Conservation (phyloP, 2,329 filamentous ascomycete species). For the Bimuria novae-zelandiae region DNA sequence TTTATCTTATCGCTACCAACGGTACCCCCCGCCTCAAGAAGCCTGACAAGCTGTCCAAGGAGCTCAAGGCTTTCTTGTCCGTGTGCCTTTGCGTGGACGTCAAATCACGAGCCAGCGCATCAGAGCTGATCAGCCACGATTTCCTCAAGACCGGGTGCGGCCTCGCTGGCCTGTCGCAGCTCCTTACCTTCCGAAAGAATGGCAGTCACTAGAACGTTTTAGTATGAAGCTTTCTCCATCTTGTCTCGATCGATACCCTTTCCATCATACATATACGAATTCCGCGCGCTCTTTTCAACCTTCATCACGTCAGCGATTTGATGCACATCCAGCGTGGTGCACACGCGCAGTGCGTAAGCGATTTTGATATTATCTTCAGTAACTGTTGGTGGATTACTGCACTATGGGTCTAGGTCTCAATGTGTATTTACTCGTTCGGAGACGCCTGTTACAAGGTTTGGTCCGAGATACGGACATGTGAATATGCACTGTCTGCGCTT, state of each 20-base stretch:
- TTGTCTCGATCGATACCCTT: constrained; percentile 39
- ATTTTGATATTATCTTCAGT: constrained; percentile 2
- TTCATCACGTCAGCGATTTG: background rate
- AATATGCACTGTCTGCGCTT: background rate
- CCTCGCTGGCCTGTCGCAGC: constrained; percentile 78
- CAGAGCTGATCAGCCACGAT: constrained; percentile 87
- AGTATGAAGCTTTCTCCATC: constrained; percentile 8
- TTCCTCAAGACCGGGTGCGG: constrained; percentile 93
- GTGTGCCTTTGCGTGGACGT: constrained; percentile 97
- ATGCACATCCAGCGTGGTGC: background rate
- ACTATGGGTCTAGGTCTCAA: background rate
- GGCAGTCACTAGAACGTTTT: constrained; percentile 52
- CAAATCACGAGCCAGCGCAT: constrained; percentile 87
- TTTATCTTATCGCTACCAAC: constrained; percentile 97
- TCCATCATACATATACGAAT: constrained; percentile 17
- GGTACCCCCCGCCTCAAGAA: constrained; percentile 97
- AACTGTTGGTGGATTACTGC: background rate
- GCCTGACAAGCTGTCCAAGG: constrained; percentile 95
- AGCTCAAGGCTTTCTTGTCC: constrained; percentile 94
- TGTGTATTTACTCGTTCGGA: background rate
- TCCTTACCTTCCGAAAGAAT: constrained; percentile 82
- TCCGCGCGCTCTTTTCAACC: constrained; percentile 1
- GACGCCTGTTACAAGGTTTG: background rate
- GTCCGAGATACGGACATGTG: constrained; percentile 1
- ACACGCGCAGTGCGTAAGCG: background rate